A percentile compares a stretch with the other conserved stretches of the same genome.
These are phyloP conservation scores for Quercus lobata DNA, from an alignment of 331 rosid genomes.

Conservation along the genomic window DNA sequence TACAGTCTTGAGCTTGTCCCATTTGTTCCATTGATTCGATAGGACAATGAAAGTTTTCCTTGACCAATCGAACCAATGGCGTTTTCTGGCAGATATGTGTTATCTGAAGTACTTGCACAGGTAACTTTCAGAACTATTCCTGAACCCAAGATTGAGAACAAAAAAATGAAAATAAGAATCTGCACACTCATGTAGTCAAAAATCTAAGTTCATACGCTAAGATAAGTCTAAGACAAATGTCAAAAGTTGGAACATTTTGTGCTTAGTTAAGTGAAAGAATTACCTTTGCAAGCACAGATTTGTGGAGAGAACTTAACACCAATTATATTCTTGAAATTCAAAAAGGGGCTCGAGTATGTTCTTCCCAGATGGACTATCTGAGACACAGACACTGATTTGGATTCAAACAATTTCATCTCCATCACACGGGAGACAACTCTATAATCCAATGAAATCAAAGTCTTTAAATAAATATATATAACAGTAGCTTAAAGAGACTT, in stretches of 20 bases:
- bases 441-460: slow-evolving; percentile 3
- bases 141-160: slow-evolving; percentile 26
- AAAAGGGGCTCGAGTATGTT: slow-evolving; percentile 26
- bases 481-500: background rate
- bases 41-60: slow-evolving; percentile 28
- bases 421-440: slow-evolving; percentile 25
- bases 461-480: background rate
- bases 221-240: background rate
- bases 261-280: background rate
- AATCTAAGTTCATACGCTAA: background rate
- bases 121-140: slow-evolving; percentile 44
- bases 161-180: background rate
- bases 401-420: slow-evolving; percentile 55
- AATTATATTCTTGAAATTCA: slow-evolving; percentile 29
- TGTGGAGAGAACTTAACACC: slow-evolving; percentile 37
- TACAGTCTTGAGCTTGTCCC: slow-evolving; percentile 38
- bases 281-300: slow-evolving; percentile 56
- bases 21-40: slow-evolving; percentile 48
- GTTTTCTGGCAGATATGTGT: slow-evolving; percentile 29
- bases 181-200: background rate
- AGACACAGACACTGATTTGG: slow-evolving; percentile 39
- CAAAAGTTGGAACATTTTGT: background rate
- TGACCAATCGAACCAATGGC: slow-evolving; percentile 35
- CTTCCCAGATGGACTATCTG: slow-evolving; percentile 33
- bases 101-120: slow-evolving; percentile 33